Conservation (phyloP, 106 monocot species). For the Apostasia shenzhenica region DNA sequence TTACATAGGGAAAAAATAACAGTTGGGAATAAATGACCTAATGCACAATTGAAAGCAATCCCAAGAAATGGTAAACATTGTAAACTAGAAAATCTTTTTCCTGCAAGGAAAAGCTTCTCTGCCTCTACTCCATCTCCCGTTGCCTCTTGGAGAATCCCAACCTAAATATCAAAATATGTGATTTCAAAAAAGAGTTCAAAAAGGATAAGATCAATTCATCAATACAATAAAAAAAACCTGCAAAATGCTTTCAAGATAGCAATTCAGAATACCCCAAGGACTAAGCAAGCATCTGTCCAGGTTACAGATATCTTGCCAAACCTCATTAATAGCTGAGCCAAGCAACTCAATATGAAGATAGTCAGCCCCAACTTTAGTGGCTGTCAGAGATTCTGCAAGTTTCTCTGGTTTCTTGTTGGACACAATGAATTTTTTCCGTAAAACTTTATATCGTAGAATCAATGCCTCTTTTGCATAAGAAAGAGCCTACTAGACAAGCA, state of each 20-base stretch:
- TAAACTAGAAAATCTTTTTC: constrained; percentile 50
- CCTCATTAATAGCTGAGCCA: constrained; percentile 37
- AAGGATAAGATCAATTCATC: neutral
- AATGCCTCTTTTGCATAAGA: constrained; percentile 49
- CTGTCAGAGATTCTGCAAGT: neutral
- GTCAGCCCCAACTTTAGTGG: constrained; percentile 4
- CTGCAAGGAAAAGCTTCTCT: constrained; percentile 50
- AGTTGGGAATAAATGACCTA: constrained; percentile 47
- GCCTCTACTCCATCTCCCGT: constrained; percentile 61
- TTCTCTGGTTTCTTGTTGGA: constrained; percentile 10
- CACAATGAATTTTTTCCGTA: constrained; percentile 49
- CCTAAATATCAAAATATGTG: constrained; percentile 23
- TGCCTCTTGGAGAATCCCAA: constrained; percentile 58
- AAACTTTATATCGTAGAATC: constrained; percentile 37
- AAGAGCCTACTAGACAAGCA: constrained; percentile 57
- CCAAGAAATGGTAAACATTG: constrained; percentile 40
- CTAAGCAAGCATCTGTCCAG: constrained; percentile 33
- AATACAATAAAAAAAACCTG: constrained; percentile 35
- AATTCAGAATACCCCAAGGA: constrained; percentile 67
- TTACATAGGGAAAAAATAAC: constrained; percentile 1
- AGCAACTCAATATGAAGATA: constrained; percentile 32
- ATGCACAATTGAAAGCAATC: constrained; percentile 39
- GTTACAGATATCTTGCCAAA: constrained; percentile 34
- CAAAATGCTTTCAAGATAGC: constrained; percentile 82
- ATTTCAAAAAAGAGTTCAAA: neutral